Percentiles rank a stretch among this genome's conserved stretches.
phyloP scores from a whole-genome alignment of 2,329 filamentous ascomycete genomes.

The Fusarium brevicatenulatum region DNA sequence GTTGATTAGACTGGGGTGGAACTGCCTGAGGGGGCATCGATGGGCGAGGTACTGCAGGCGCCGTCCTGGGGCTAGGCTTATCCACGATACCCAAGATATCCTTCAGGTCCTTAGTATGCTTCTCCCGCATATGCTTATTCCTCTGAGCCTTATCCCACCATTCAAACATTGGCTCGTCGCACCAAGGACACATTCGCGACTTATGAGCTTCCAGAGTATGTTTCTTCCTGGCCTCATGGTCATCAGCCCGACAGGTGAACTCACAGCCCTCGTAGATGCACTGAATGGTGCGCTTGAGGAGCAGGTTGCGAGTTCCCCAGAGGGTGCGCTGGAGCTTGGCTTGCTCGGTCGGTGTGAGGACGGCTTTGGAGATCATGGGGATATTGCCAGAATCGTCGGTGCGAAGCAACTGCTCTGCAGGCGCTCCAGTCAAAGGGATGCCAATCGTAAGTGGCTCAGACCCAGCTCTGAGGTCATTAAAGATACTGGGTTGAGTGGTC shows the following conservation, averaged over 20 bases:
- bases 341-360: slow-evolving; percentile 56
- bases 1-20: background rate
- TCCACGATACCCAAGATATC: background rate
- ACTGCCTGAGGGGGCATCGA: background rate
- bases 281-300: slow-evolving; percentile 44
- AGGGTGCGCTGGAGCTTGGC: slow-evolving; percentile 45
- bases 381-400: slow-evolving; percentile 44
- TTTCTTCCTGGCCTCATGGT: slow-evolving; percentile 45
- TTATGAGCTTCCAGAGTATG: slow-evolving; percentile 52
- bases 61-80: too few relatives aligned
- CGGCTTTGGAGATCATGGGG: slow-evolving; percentile 50
- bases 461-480: slow-evolving; percentile 12
- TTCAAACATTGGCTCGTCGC: slow-evolving; percentile 45
- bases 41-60: background rate
- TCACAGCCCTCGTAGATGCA: slow-evolving; percentile 54
- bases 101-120: slow-evolving; percentile 44
- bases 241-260: slow-evolving; percentile 46
- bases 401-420: slow-evolving; percentile 51
- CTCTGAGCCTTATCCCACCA: slow-evolving; percentile 45
- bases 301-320: slow-evolving; percentile 12
- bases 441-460: slow-evolving; percentile 3
- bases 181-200: slow-evolving; percentile 51
- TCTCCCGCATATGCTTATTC: slow-evolving; percentile 43
- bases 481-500: slow-evolving; percentile 42
- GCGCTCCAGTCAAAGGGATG: slow-evolving; percentile 36